A percentile compares a stretch with the other conserved stretches of the same genome.
Conservation (phyloP, 2,329 filamentous ascomycete species). For the Diaporthe australafricana region DNA sequence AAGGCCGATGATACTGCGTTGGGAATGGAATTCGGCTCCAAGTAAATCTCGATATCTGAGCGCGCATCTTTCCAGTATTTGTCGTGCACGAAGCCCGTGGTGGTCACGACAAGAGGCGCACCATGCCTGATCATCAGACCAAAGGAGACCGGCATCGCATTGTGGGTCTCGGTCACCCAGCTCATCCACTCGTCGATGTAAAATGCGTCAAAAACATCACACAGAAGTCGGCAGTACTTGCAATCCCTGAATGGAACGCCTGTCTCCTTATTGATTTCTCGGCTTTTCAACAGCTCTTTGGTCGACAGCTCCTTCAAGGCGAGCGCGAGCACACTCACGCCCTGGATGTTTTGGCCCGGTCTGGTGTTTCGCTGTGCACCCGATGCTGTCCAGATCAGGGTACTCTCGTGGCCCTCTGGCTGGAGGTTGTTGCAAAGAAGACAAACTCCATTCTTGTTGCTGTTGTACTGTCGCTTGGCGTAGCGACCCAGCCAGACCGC, state of each 20-base stretch:
- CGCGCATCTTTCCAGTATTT: constrained; percentile 16
- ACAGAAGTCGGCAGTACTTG: constrained; percentile 14
- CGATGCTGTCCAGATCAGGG: not conserved
- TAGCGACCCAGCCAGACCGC: constrained; percentile 8
- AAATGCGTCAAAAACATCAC: not conserved
- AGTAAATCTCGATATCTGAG: not conserved
- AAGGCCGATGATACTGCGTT: not conserved
- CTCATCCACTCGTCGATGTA: constrained; percentile 28
- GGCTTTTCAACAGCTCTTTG: not conserved
- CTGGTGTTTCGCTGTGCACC: not conserved
- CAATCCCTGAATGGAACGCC: not conserved
- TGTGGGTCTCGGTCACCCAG: constrained; percentile 5
- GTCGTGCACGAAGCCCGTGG: not conserved
- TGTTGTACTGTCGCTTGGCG: constrained; percentile 12
- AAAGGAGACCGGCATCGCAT: constrained; percentile 4
- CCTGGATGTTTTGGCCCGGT: not conserved
- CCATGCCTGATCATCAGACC: constrained; percentile 8
- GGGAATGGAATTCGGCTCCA: not conserved
- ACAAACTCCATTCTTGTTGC: constrained; percentile 2
- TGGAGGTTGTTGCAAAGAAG: constrained; percentile 18
- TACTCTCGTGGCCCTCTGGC: not conserved
- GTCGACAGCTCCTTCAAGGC: not conserved
- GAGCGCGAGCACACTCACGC: not conserved
- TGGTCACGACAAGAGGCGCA: constrained; percentile 2
- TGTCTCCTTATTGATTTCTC: not conserved